Conservation (phyloP, 2,329 filamentous ascomycete genomes). For the Pseudocercospora crystallina region DNA sequence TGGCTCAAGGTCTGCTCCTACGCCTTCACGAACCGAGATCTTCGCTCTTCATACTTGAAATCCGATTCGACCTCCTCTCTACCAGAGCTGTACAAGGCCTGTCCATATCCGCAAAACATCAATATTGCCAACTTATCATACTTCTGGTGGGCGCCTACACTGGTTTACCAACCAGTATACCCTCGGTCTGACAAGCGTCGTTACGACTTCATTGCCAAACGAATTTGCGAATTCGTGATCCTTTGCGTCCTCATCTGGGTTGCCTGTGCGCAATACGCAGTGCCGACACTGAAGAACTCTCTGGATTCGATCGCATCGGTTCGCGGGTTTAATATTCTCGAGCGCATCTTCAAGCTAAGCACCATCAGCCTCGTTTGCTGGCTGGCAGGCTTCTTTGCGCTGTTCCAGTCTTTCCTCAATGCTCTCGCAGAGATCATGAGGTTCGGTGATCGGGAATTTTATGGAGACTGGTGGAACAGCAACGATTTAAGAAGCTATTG, state of each 20-base stretch:
- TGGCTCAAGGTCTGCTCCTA: conserved; percentile 97
- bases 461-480: conserved; percentile 98
- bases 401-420: conserved; percentile 92
- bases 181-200: conserved; percentile 78
- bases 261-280: conserved; percentile 88
- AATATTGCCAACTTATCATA: conserved; percentile 84
- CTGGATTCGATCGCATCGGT: conserved; percentile 81
- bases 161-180: conserved; percentile 96
- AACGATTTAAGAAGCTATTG: conserved; percentile 84
- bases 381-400: conserved; percentile 94
- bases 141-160: conserved; percentile 96
- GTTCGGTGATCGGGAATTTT: conserved; percentile 93
- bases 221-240: conserved; percentile 72
- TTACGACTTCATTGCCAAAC: conserved; percentile 84
- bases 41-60: conserved; percentile 79
- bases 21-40: conserved; percentile 92
- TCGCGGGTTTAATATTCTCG: conserved; percentile 76
- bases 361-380: conserved; percentile 95
- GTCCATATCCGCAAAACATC: conserved; percentile 89
- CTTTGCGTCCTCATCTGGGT: conserved; percentile 85
- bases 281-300: conserved; percentile 84
- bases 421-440: conserved; percentile 83
- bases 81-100: conserved; percentile 77
- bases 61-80: conserved; percentile 69
- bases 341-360: conserved; percentile 89